Base-by-base conservation (phyloP, 31 red algal genomes). In the Endocladia muricata region DNA sequence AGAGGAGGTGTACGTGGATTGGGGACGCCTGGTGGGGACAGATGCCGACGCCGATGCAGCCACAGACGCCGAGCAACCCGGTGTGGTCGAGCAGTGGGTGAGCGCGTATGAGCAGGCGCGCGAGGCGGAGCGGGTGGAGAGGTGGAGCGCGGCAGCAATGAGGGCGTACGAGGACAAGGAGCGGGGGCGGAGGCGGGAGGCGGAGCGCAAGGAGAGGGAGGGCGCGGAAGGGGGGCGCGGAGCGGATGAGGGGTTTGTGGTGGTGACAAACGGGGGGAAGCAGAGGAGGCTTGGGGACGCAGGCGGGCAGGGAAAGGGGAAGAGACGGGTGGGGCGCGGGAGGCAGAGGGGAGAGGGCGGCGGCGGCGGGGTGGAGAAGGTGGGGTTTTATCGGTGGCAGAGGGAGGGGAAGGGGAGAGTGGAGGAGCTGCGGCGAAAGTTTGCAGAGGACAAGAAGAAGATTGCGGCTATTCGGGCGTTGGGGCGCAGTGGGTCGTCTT, bases 211-310 rank as follows among this genome's bases (percentile, higher is more conserved):
- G 22, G 57, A 42, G 6, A 41, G 43, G 6, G 57, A 76, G 34
- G 71, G 43, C 26, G 70, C 68, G 17, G 62, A 31, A n/a, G 58
- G 71, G 3, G 82, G 76, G 54, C n/a, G n/a, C n/a, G n/a, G n/a
- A n/a, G n/a, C n/a, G n/a, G 82, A 75, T 41, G 82, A 85, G 19
- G 82, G 82, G 17, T 85, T 85, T 34, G 71, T 85, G 6, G 76
- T 62, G 2, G 82, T 85, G 11, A 85, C 82, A 2, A 70, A 48
- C 43, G 82, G 82, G 1, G 71, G 71, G 6, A 65, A 65, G 40
- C 82, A 85, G 49, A 76, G 75, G 59, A 85, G 76, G 32, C 71
- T 72, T 37, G 30, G 38, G 15, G 71, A 75, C 28, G 82, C 82
- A 35, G 35, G 21, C 32, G 26, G 33, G n/a, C 23, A 60, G 15